Evolutionary conservation across 2,329 filamentous ascomycete species (phyloP).

Genomic region (Fusarium foetens): DNA sequence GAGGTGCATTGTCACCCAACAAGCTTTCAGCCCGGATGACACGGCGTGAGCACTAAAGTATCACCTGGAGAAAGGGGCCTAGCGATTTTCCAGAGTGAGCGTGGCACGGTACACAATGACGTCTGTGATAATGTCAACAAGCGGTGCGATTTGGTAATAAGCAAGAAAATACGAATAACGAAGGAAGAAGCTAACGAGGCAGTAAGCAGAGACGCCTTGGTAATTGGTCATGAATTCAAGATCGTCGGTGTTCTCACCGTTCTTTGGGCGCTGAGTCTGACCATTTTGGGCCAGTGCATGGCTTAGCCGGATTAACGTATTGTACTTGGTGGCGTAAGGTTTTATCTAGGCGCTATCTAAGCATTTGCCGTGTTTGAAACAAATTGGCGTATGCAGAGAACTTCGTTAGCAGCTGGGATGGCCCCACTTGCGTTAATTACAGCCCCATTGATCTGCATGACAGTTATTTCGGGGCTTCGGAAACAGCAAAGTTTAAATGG

Average conservation of each 20-base stretch:
- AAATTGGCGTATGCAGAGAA: background rate
- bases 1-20: background rate
- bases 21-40: conserved; percentile 9
- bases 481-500: background rate
- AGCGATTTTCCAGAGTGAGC: background rate
- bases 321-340: background rate
- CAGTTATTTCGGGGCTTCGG: background rate
- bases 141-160: background rate
- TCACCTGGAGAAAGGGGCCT: background rate
- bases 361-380: background rate
- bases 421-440: background rate
- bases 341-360: conserved; percentile 19
- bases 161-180: background rate
- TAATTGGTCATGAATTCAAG: background rate
- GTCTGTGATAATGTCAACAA: background rate
- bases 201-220: background rate
- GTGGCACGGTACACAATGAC: background rate
- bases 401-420: background rate
- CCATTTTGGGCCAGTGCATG: background rate
- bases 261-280: background rate
- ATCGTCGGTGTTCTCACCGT: background rate
- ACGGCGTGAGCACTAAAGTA: conserved; percentile 23
- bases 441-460: background rate
- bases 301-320: background rate
- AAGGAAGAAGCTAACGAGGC: background rate